Evolutionary conservation across 2,329 filamentous ascomycete species (phyloP), one percentile per base, ranked within the genome.

Genomic region (Exophiala aquamarina): DNA sequence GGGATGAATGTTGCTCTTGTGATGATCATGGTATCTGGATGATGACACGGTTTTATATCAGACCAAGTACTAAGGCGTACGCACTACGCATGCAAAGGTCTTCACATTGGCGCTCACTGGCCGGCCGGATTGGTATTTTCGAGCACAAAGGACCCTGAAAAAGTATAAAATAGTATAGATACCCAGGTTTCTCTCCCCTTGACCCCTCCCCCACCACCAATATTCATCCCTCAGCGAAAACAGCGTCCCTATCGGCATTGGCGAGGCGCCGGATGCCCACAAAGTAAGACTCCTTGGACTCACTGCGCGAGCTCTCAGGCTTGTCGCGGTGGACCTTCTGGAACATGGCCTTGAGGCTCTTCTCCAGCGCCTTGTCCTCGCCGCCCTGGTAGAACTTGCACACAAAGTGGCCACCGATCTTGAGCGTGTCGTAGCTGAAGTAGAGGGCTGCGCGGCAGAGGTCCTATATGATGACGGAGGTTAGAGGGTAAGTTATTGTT

Each of bases 321-420:
- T 98, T 98, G 66, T 95, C 87, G 50, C 91, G 78, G 60, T 86
- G 76, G 2, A 98, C 93, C 58, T 81, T 87, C 14, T 74, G 70
- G 64, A 98, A 98, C 59, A 95, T 71, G 39, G 77, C 81, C 64
- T 81, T 88, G 32, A 98, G 73, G 58, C 81, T 81, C 52, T 70
- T 75, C 70, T 96, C 89, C 9, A 98, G 70, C 1, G 72, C 74
- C 68, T 87, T 91, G 62, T 97, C 92, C 66, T 96, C 91, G 4
- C 77, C 67, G 3, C 93, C 93, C 66, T 95, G 89, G 67, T 97
- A 98, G 69, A 95, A 98, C 68, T 98, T 98, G 78, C 92, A 96
- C 35, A 98, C 79, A 60, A 98, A 95, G 65, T 95, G 86, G 2
- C 94, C 93, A 15, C 89, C 89, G 3, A 80, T 70, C 59, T 81